Conservation (phyloP, 2,329 filamentous ascomycete species). For the Claviceps maximensis region DNA sequence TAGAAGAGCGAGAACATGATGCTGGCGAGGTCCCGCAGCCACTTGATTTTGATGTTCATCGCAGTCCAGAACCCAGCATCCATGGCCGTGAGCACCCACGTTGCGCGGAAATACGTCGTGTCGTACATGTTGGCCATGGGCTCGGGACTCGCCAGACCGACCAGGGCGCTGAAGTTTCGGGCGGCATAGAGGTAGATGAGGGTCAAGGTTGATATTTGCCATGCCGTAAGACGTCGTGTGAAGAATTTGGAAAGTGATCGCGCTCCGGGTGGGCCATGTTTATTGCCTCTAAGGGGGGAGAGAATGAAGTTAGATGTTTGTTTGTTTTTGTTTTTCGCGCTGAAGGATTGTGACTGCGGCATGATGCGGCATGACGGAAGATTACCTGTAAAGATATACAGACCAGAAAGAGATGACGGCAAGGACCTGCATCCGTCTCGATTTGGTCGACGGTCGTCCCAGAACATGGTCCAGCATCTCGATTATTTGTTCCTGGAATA, state of each 20-base stretch:
- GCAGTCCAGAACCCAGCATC: conserved; percentile 98
- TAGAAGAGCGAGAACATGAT: conserved; percentile 84
- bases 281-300: conserved; percentile 52
- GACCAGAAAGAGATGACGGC: conserved; percentile 88
- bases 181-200: conserved; percentile 84
- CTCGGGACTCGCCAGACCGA: conserved; percentile 84
- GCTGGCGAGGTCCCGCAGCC: conserved; percentile 69
- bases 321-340: no score
- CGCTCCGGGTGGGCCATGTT: conserved; percentile 72
- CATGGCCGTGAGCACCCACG: conserved; percentile 88
- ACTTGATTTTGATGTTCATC: conserved; percentile 73
- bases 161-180: conserved; percentile 85
- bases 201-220: conserved; percentile 79
- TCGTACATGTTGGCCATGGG: conserved; percentile 91
- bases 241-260: conserved; percentile 59
- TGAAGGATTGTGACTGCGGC: no score
- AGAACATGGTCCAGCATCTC: conserved; percentile 74
- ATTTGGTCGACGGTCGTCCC: conserved; percentile 79
- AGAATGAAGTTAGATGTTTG: not conserved
- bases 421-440: conserved; percentile 83
- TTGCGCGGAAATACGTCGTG: conserved; percentile 83
- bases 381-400: conserved; percentile 61
- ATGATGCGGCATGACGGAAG: not conserved
- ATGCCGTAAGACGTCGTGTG: conserved; percentile 61
- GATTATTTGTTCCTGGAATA: not conserved